A percentile compares a stretch with the other conserved stretches of the same genome.
These are phyloP conservation scores for Rutstroemia sp. DNA, from an alignment of 2,329 filamentous ascomycete species.

Conservation along the genomic window DNA sequence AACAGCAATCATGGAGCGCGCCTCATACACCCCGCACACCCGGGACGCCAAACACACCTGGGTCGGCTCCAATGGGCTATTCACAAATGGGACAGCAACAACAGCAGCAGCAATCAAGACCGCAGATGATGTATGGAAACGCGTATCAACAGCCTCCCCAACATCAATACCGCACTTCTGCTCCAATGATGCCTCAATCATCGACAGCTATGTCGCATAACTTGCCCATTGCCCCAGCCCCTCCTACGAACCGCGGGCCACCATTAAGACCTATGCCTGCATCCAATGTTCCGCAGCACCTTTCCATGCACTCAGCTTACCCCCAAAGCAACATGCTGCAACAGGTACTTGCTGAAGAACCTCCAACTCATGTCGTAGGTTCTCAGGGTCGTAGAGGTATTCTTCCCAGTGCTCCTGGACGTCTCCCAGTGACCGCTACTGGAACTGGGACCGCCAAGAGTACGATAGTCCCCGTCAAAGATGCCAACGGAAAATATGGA, in stretches of 20 bases:
- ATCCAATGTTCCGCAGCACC: conserved; percentile 43
- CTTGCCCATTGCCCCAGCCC: conserved; percentile 69
- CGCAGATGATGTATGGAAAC: conserved; percentile 25
- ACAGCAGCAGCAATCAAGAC: conserved; percentile 14
- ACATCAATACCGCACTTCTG: conserved; percentile 43
- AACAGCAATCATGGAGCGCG: conserved; percentile 44
- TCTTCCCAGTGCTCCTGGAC: conserved; percentile 80
- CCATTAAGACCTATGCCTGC: conserved; percentile 62
- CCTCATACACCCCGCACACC: conserved; percentile 53
- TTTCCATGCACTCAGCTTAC: conserved; percentile 45
- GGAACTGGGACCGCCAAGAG: conserved; percentile 67
- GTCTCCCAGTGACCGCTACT: conserved; percentile 66
- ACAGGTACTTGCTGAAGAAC: conserved; percentile 50
- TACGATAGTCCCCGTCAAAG: conserved; percentile 83
- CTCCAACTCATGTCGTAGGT: conserved; percentile 86
- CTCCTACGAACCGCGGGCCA: conserved; percentile 46
- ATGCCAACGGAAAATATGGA: conserved; percentile 95
- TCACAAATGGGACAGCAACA: conserved; percentile 41
- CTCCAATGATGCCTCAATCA: conserved; percentile 58
- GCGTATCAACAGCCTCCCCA: conserved; percentile 20
- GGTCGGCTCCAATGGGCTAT: conserved; percentile 47
- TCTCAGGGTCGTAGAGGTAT: conserved; percentile 91
- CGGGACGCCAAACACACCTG: conserved; percentile 55
- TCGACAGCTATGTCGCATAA: conserved; percentile 62
- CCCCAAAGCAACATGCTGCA: conserved; percentile 50